These are phyloP conservation scores for Silene coronaria DNA, from an alignment of 179 eudicot species.

Conservation along the genomic window DNA sequence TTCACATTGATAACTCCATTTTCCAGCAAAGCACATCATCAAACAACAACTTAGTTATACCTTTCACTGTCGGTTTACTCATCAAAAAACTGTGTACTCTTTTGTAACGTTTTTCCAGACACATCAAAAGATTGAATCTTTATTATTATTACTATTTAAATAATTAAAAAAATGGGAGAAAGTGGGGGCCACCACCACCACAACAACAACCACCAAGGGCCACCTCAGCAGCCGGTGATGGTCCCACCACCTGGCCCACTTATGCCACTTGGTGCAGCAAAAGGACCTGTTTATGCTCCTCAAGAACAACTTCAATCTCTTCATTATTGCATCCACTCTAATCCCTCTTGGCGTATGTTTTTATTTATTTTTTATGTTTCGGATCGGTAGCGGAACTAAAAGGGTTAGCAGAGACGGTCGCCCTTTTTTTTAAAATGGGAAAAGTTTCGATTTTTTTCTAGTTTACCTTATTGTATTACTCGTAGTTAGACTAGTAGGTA, in stretches of 20 bases:
- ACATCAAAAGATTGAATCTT: no score
- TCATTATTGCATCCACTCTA: slow-evolving; percentile 89
- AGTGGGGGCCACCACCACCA: slow-evolving; percentile 36
- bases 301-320: slow-evolving; percentile 69
- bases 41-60: neutral
- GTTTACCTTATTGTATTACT: no score
- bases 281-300: slow-evolving; percentile 64
- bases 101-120: no score
- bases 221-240: slow-evolving; percentile 32
- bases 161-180: slow-evolving; percentile 43
- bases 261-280: slow-evolving; percentile 61
- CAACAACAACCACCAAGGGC: slow-evolving; percentile 36
- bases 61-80: slow-evolving; percentile 12
- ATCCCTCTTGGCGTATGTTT: slow-evolving; percentile 82
- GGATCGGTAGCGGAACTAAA: no score
- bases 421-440: no score
- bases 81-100: neutral
- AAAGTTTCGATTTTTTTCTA: no score
- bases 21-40: slow-evolving; percentile 3
- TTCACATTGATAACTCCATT: neutral
- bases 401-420: no score
- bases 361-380: slow-evolving; percentile 12
- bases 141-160: neutral
- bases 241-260: slow-evolving; percentile 32
- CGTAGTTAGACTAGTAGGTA: no score